Evolutionary conservation across 169 alveolate genomes (phyloP).

Genomic region (Blepharisma undulans): DNA sequence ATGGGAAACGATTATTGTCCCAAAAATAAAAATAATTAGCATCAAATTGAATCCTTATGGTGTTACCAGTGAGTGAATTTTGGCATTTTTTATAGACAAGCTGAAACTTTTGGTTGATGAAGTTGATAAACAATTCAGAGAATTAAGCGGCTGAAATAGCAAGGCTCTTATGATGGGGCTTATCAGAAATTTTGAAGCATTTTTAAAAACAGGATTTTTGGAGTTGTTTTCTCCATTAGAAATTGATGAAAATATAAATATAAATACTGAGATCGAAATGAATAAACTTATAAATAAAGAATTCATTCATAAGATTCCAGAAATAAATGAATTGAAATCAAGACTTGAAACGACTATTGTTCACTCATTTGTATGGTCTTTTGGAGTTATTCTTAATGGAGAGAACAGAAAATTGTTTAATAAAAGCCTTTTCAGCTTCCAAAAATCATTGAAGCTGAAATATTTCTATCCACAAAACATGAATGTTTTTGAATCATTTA

Average conservation of each 20-base stretch:
- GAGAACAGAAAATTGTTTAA: not conserved
- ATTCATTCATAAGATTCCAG: not conserved
- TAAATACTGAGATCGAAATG: not conserved
- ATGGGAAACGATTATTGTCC: not conserved
- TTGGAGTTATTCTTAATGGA: not conserved
- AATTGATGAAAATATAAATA: too few species aligned
- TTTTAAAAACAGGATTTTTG: not conserved
- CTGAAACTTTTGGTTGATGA: not conserved
- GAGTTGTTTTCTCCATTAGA: not conserved
- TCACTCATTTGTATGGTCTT: not conserved
- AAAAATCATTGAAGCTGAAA: not conserved
- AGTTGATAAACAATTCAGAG: not conserved
- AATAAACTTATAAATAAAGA: not conserved
- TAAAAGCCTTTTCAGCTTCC: not conserved
- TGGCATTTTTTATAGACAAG: not conserved
- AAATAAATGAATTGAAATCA: not conserved
- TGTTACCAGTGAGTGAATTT: not conserved
- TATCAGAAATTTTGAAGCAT: not conserved
- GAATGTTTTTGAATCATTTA: not conserved
- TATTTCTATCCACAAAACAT: not conserved
- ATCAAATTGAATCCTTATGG: not conserved
- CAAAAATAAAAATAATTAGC: not conserved
- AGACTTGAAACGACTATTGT: conserved; percentile 7
- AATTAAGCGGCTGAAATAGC: not conserved
- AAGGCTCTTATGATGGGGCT: not conserved